Base-by-base conservation (phyloP, 192 early-diverging fungal species). In the Linnemannia elongata region DNA sequence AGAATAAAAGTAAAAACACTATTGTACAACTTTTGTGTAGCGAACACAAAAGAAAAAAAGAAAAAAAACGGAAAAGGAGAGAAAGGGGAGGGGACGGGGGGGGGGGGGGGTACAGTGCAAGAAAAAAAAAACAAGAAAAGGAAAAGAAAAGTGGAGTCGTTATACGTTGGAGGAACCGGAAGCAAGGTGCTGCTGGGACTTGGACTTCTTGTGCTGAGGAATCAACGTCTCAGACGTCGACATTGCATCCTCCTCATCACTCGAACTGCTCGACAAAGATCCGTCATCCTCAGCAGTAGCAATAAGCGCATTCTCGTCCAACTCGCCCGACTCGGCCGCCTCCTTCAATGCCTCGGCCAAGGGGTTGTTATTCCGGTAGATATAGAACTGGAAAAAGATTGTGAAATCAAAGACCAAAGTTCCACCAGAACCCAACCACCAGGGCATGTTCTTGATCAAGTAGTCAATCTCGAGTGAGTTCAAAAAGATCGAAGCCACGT, bases 331-430 rank as follows among this genome's bases (percentile, higher is more conserved):
- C 33, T 76, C 75, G 24, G 79, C 79, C 3, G 85, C 85, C 49
- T 87, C 85, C 76, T 87, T 87, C 66, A 87, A 80, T 6, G 85
- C 85, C 54, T 87, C 85, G 36, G 75, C 74, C 76, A 87, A 33
- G 15, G 87, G 81, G 38, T 45, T 76, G 30, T 88, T 83, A 47
- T 78, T 44, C 54, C 87, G 80, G 72, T 95, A 95, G 7, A 92
- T 85, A 72, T 92, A 91, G 72, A 95, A 95, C 66, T 95, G 94
- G 82, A 93, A 89, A 83, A 95, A 93, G 44, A 95, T 94, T 49
- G 91, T 91, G 73, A 95, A 94, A 72, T 97, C 95, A 81, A 96
- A 94, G 30, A 94, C 18, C 72, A 96, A 82, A 4, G 96, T 96
- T n/a, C 94, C 92, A 44, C 91, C 87, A 17, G 93, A 93, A 17